Percentiles rank a stretch among this genome's conserved stretches.
These are phyloP conservation scores for Spergularia azorica DNA, from an alignment of 179 eudicot genomes.

Conservation along the genomic window DNA sequence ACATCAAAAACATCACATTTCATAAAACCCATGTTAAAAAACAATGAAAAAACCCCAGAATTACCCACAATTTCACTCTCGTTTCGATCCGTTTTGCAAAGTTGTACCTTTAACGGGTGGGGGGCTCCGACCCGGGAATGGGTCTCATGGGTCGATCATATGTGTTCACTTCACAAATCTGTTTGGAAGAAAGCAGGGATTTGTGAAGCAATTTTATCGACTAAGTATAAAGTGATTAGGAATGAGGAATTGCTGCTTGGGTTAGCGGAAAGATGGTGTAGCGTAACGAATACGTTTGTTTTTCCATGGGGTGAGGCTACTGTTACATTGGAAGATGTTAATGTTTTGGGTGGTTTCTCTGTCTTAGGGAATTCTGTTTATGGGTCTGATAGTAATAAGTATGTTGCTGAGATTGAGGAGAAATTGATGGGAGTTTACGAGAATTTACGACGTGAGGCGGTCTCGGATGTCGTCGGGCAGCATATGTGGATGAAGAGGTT, in stretches of 20 bases:
- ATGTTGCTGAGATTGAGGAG: conserved; percentile 19
- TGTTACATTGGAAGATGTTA: conserved; percentile 47
- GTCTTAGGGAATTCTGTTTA: conserved; percentile 38
- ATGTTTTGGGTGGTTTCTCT: conserved; percentile 45
- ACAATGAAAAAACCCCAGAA: conserved; percentile 5
- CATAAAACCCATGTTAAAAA: conserved; percentile 26
- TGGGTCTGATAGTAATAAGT: neutral
- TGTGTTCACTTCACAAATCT: conserved; percentile 13
- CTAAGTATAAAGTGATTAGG: conserved; percentile 12
- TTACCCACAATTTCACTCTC: conserved; percentile 17
- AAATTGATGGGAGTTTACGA: conserved; percentile 10
- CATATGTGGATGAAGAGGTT: conserved; percentile 37
- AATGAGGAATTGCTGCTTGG: conserved; percentile 36
- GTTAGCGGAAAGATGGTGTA: conserved; percentile 46
- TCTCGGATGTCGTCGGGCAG: neutral
- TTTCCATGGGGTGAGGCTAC: conserved; percentile 61
- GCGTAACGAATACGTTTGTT: conserved; percentile 47
- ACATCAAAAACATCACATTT: conserved; percentile 27
- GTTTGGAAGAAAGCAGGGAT: conserved; percentile 45
- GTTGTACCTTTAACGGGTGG: conserved; percentile 47
- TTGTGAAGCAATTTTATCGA: conserved; percentile 35
- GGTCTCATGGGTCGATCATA: conserved; percentile 37
- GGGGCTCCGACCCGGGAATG: conserved; percentile 22
- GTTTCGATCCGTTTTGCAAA: neutral
- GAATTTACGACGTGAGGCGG: neutral